These are phyloP conservation scores for Arctium minus DNA, from an alignment of 129 eudicot genomes.

Conservation along the genomic window DNA sequence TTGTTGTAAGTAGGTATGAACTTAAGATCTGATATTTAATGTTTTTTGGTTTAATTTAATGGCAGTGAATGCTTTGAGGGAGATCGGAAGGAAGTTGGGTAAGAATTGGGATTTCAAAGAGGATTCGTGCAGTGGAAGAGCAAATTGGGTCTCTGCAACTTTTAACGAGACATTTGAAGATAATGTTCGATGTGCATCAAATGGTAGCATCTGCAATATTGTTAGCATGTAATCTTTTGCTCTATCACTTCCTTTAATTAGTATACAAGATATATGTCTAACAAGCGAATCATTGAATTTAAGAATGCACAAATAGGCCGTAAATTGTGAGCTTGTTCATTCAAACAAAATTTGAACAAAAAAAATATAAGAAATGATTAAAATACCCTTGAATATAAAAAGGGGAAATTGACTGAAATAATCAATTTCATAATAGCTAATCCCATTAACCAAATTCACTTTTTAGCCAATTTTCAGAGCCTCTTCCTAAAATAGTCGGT, in stretches of 20 bases:
- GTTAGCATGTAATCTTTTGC: slow-evolving; percentile 39
- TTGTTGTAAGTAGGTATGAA: not conserved
- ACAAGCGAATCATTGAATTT: too few relatives aligned
- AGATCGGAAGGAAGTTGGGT: slow-evolving; percentile 42
- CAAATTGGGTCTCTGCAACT: slow-evolving; percentile 23
- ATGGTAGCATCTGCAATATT: slow-evolving; percentile 45
- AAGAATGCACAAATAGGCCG: too few relatives aligned
- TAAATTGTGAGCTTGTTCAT: too few relatives aligned
- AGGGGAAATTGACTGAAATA: too few relatives aligned
- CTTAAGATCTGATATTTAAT: not conserved
- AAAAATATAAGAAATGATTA: too few relatives aligned
- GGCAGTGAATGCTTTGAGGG: slow-evolving; percentile 34
- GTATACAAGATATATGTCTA: not conserved
- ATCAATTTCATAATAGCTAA: too few relatives aligned
- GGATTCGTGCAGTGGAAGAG: slow-evolving; percentile 52
- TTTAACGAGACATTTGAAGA: not conserved
- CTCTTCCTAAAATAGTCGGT: too few relatives aligned
- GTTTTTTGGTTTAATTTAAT: not conserved
- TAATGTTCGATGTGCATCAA: slow-evolving; percentile 20
- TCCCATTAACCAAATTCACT: too few relatives aligned
- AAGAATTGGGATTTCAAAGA: slow-evolving; percentile 57
- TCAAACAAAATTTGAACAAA: too few relatives aligned
- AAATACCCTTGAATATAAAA: too few relatives aligned
- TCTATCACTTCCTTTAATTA: not conserved
- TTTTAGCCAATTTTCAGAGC: too few relatives aligned